Evolutionary conservation across 371 early-diverging fungal species (phyloP), one percentile per base, ranked within the genome.

Genomic region (Rhizopus arrhizus): DNA sequence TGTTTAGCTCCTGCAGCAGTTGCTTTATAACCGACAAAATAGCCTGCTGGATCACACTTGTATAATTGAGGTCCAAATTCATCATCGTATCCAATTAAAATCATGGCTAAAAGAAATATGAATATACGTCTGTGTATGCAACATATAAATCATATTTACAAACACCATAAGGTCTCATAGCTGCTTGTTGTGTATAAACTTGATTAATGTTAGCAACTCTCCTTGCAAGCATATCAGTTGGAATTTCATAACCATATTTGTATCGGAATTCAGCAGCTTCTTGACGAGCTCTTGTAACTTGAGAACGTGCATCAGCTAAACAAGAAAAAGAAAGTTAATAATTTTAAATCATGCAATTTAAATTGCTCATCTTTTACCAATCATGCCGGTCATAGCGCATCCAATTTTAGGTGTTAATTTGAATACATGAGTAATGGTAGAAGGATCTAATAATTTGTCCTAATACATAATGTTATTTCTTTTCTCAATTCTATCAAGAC

Each of bases 131-230:
- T 12, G 10, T 40, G 12, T 10, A 40, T 10, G 12, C 8, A 10
- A 12, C 10, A 10, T 7, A 12, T 40, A 40, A 40, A 10, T 13
- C 22, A 38, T 9, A 87, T 91, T 80, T 81, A 94, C 92, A 95
- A 65, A 97, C 96, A 63, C 98, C 99, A 52, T 95, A 81, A 32
- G 98, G 98, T 68, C 99, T 83, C 97, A 97, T 98, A 58, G 95
- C 96, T 35, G 99, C 99, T 68, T 98, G 96, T 73, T 99, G 99
- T 51, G 99, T 99, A 75, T 95, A 96, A 38, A 99, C 96, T 85
- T 99, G 98, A 73, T 97, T 97, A 68, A 96, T 88, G 74, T 92
- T 95, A 55, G 98, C 99, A 65, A 99, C 89, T 58, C 97, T 90
- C 76, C 96, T 96, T 46, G 98, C 98, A 59, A 99, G 86, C 89